These are phyloP conservation scores for Nicotiana benthamiana DNA, from an alignment of 257 asterid genomes.

Conservation along the genomic window DNA sequence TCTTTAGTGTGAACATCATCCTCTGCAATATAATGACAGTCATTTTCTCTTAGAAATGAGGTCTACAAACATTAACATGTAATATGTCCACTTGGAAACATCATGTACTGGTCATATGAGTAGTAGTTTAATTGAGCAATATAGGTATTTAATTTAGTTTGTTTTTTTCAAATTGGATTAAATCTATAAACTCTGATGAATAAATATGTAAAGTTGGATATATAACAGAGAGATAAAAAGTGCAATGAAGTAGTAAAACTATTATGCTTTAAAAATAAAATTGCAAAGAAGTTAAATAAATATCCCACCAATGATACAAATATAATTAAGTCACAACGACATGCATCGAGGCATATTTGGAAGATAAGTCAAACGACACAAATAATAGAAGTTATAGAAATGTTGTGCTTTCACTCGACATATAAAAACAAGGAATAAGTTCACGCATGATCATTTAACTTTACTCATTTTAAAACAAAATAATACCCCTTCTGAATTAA, in stretches of 20 bases:
- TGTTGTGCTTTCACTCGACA: neutral
- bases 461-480: no score
- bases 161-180: neutral
- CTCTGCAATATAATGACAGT: neutral
- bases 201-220: neutral
- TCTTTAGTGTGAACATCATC: neutral
- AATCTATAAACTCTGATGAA: neutral
- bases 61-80: no score
- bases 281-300: neutral
- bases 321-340: neutral
- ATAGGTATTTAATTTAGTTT: neutral
- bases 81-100: no score
- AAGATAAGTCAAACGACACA: neutral
- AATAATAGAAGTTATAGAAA: neutral
- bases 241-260: neutral
- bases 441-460: no score
- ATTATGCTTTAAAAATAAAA: neutral
- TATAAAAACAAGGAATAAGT: no score
- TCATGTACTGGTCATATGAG: neutral
- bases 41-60: neutral
- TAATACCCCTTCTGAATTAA: neutral
- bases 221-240: neutral
- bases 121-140: neutral
- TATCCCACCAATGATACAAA: neutral
- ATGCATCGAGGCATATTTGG: neutral